Base-by-base conservation (phyloP, 768 basidiomycete species). In the Chalciporus chontae region DNA sequence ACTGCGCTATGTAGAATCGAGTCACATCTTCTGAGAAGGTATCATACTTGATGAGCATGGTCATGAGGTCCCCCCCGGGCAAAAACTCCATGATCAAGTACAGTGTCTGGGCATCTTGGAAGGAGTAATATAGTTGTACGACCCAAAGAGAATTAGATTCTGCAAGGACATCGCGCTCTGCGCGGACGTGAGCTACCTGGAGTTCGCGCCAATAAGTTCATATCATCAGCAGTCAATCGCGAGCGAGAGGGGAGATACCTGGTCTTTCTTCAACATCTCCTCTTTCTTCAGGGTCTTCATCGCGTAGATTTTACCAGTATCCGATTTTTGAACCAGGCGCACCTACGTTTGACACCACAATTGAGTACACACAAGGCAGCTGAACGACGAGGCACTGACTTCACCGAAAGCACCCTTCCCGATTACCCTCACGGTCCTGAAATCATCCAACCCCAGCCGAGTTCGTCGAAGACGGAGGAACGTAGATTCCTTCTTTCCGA, bases 51-150 rank as follows among this genome's bases (percentile, higher is more conserved):
- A 98, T 97, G 50, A 97, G 77, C 95, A 98, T 98, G 4, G 94
- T 96, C 96, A 99, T 97, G 53, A 98, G 76, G 67, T 99, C 96
- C 27, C 96, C 96, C 40, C 96, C 96, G 48, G 95, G 94, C 40
- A 99, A 77, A 70, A 95, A 99, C 72, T 98, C 96, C 96, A 98
- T 98, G 74, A 98, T 89, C 47, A 99, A 77, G 72, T 98, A 99
- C 21, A 99, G 79, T 59, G 88, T 92, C 45, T 85, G 74, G 2
- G 88, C 73, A 66, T 98, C 96, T 67, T 98, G 96, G 76, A 98
- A 98, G n/a, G 94, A 96, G 71, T 95, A 97, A 71, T 80, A 97
- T 18, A 98, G 79, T 63, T 96, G 92, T 6, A 98, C 95, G 37
- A 97, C 94, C 95, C 94, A 97, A 37, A 81, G 79, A 41, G 93